Conservation (phyloP, 495 filamentous ascomycete genomes). For the Penicillium crystallinum region DNA sequence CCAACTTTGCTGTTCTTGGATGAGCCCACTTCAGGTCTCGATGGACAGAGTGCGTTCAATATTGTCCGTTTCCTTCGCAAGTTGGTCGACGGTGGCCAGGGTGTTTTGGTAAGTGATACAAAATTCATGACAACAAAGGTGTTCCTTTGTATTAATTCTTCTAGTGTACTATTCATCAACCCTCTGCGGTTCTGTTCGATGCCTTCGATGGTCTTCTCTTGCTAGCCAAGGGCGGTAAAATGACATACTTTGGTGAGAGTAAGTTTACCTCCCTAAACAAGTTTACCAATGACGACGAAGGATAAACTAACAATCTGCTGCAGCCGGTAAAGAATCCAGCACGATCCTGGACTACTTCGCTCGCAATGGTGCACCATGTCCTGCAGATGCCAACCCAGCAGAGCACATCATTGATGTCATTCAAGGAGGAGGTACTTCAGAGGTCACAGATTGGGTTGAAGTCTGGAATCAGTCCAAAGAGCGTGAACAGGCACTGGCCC, state of each 20-base stretch:
- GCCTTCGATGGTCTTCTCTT: conserved; percentile 48
- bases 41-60: conserved; percentile 57
- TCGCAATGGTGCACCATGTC: conserved; percentile 46
- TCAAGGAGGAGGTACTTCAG: conserved; percentile 23
- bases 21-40: conserved; percentile 61
- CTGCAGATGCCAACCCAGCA: conserved; percentile 50
- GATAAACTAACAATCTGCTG: conserved; percentile 18
- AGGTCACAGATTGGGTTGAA: conserved; percentile 43
- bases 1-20: conserved; percentile 62
- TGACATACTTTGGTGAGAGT: conserved; percentile 56
- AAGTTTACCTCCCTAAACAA: conserved; percentile 12
- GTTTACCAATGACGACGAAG: not conserved
- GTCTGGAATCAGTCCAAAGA: conserved; percentile 52
- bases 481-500: conserved; percentile 51
- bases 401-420: conserved; percentile 54
- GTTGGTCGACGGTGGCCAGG: conserved; percentile 75
- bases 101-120: conserved; percentile 52
- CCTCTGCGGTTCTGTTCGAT: conserved; percentile 61
- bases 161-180: conserved; percentile 85
- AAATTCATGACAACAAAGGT: not conserved
- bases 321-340: conserved; percentile 58
- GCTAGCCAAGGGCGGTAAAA: conserved; percentile 48
- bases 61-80: conserved; percentile 78
- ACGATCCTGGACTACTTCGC: conserved; percentile 52
- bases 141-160: conserved; percentile 2